Conservation (phyloP, 768 basidiomycete species). For the Pisolithus orientalis region DNA sequence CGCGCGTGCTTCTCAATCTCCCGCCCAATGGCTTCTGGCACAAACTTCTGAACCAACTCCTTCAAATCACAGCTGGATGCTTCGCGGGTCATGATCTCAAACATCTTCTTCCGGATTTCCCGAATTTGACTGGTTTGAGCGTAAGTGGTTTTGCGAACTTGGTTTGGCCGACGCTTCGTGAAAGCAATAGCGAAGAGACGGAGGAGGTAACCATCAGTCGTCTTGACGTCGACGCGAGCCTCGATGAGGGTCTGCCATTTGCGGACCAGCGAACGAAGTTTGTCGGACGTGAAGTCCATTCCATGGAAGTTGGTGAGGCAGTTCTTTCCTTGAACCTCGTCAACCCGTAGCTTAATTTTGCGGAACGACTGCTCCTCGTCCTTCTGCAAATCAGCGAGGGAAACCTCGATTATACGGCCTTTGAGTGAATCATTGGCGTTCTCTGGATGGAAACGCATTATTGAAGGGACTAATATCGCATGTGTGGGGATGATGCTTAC, state of each 20-base stretch:
- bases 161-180: constrained; percentile 93
- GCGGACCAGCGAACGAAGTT: constrained; percentile 97
- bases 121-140: constrained; percentile 92
- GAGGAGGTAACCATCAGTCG: constrained; percentile 98
- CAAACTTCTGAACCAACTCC: constrained; percentile 97
- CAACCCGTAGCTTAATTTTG: constrained; percentile 97
- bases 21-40: constrained; percentile 96
- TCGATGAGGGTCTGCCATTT: constrained; percentile 99
- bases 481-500: constrained; percentile 45
- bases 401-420: constrained; percentile 94
- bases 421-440: constrained; percentile 98
- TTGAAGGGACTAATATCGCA: constrained; percentile 7
- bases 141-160: constrained; percentile 99
- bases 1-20: constrained; percentile 98
- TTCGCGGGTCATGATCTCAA: constrained; percentile 97
- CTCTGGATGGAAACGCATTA: constrained; percentile 44
- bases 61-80: constrained; percentile 94
- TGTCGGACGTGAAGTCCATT: constrained; percentile 99
- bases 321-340: constrained; percentile 97
- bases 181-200: constrained; percentile 98
- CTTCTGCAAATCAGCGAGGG: constrained; percentile 96
- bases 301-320: constrained; percentile 99
- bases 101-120: constrained; percentile 99
- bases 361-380: constrained; percentile 99
- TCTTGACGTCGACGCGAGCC: constrained; percentile 98